phyloP scores from a whole-genome alignment of 371 early-diverging fungal genomes.

The Vairimorpha apis region DNA sequence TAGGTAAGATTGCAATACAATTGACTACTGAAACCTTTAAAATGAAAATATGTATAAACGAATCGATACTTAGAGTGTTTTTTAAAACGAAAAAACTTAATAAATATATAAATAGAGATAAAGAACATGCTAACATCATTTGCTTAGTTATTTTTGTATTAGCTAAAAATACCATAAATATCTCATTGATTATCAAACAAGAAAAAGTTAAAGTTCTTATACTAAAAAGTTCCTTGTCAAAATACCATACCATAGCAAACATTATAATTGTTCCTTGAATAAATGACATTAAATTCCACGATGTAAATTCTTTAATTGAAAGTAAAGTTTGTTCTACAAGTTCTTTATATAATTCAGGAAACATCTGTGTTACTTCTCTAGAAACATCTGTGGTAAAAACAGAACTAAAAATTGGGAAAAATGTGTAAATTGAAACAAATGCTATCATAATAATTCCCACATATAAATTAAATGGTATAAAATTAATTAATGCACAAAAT shows the following conservation, averaged over 20 bases:
- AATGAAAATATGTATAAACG: constrained; percentile 16
- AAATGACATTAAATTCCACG: constrained; percentile 82
- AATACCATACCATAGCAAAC: constrained; percentile 80
- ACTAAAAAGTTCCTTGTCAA: constrained; percentile 86
- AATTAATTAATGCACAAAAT: constrained; percentile 63
- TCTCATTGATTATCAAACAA: constrained; percentile 85
- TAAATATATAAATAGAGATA: constrained; percentile 52
- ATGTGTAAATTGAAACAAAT: constrained; percentile 80
- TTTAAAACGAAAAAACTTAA: constrained; percentile 48
- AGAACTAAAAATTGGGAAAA: constrained; percentile 66
- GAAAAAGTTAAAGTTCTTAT: constrained; percentile 91
- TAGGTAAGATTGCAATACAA: constrained; percentile 24
- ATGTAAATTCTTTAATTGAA: constrained; percentile 80
- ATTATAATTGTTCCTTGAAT: constrained; percentile 88
- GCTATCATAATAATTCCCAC: constrained; percentile 69
- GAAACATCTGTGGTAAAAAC: not conserved
- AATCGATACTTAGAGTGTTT: constrained; percentile 17
- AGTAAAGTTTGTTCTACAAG: constrained; percentile 80
- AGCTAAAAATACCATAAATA: constrained; percentile 89
- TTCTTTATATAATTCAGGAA: constrained; percentile 93
- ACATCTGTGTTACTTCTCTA: constrained; percentile 72
- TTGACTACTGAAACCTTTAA: constrained; percentile 19
- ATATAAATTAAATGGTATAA: constrained; percentile 67
- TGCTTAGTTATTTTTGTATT: constrained; percentile 46
- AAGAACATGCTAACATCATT: constrained; percentile 40